Base-by-base conservation (phyloP, 2,329 filamentous ascomycete species). In the Fusarium globosum region DNA sequence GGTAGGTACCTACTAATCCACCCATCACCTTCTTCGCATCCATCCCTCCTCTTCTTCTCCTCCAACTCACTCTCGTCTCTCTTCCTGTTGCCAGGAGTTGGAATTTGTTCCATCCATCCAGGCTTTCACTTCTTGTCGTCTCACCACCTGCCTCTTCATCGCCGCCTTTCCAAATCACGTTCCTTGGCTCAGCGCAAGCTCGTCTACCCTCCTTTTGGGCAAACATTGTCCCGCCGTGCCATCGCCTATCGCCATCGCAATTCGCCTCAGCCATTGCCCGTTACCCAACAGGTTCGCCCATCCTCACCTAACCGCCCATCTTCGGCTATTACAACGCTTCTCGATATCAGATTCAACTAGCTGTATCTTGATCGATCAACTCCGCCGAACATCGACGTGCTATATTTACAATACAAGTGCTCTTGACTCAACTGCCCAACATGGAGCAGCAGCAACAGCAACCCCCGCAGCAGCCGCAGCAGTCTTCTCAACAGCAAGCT, bases 391-490 rank as follows among this genome's bases (percentile, higher is more conserved):
- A 60, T 77, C 79, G 82, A 83, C 83, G 83, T 87, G 60, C 57
- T 67, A 77, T 57, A 75, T 61, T 65, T 60, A 71, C 49, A 55
- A 48, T 33, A 28, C 65, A 33, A 86, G 86, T 57, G 69, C 76
- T 77, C 84, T 79, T 81, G 71, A 81, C 82, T 85, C 81, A 71
- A 81, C 82, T 85, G 84, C 83, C 83, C 86, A 82, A 76, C 82
- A 93, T 93, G 91, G 91, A 85, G 79, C 84, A 85, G 79, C 82
- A 84, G 75, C 79, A 80, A 68, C 81, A 79, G 73, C 81, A 91
- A 81, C 90, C 90, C 82, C 81, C 91, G 81, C 88, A 92, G 83
- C 83, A 81, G 71, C 83, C 82, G 77, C 83, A 82, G 69, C 85
- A 80, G 61, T 79, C 90, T 81, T 80, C 91, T 81, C 88, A 92